Evolutionary conservation across 176 grass and related monocot species (phyloP).

Genomic region (Chrysopogon serrulatus): DNA sequence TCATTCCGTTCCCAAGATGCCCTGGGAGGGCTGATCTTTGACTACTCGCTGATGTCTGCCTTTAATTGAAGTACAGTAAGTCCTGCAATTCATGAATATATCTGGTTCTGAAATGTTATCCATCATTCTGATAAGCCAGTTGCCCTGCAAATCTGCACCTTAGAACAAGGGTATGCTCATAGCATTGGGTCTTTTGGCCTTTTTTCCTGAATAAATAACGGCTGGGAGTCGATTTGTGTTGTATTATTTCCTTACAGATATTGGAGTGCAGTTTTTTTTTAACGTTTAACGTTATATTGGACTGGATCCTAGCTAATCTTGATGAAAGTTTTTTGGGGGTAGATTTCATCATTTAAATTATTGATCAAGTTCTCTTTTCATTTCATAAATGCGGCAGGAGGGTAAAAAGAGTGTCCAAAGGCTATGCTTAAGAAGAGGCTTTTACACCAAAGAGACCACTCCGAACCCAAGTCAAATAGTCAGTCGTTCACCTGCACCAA

Average conservation of each 20-base stretch:
- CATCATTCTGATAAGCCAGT: neutral
- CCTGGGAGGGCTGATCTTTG: slow-evolving; percentile 73
- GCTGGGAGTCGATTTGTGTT: too few relatives aligned
- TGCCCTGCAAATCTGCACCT: neutral
- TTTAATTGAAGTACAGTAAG: neutral
- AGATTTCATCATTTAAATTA: too few relatives aligned
- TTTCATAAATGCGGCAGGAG: neutral
- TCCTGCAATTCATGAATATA: neutral
- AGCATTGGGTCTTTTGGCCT: neutral
- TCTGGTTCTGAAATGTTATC: neutral
- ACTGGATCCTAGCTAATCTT: too few relatives aligned
- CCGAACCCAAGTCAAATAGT: neutral
- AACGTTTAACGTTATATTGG: too few relatives aligned
- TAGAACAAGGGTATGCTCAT: neutral
- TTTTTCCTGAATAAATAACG: neutral
- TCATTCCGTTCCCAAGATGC: slow-evolving; percentile 80
- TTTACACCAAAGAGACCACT: neutral
- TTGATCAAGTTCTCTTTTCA: neutral
- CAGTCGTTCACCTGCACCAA: neutral
- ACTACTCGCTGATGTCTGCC: neutral
- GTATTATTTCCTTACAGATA: too few relatives aligned
- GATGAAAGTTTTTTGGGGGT: too few relatives aligned
- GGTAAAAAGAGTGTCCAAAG: neutral
- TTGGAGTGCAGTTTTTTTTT: too few relatives aligned
- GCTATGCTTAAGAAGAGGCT: neutral